Conservation (phyloP, 345 rosid genomes). For the Cardamine occulta region DNA sequence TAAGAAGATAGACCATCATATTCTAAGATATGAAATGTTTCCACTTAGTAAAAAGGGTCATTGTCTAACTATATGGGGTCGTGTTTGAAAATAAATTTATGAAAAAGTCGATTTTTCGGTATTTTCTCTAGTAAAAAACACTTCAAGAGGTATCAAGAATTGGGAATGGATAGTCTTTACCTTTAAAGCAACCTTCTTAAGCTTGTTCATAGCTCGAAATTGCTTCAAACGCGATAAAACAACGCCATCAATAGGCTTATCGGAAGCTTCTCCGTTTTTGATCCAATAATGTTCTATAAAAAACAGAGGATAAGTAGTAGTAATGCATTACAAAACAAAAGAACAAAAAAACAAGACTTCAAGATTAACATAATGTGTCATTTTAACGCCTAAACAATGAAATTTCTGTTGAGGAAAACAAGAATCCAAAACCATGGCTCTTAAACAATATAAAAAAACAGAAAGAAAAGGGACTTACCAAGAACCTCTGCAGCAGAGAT, state of each 20-base stretch:
- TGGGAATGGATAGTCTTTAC: conserved; percentile 37
- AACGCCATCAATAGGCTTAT: conserved; percentile 69
- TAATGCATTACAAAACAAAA: background rate
- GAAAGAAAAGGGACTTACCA: conserved; percentile 50
- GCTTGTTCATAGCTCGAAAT: conserved; percentile 84
- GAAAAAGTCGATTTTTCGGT: too few species aligned
- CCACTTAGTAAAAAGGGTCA: too few species aligned
- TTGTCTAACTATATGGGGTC: too few species aligned
- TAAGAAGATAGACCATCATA: too few species aligned
- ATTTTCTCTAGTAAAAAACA: too few species aligned
- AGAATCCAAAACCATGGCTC: background rate
- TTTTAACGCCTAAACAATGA: background rate
- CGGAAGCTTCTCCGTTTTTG: conserved; percentile 78
- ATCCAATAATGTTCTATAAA: conserved; percentile 80
- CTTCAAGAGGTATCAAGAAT: background rate
- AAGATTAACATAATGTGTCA: conserved; percentile 1
- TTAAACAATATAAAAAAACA: background rate
- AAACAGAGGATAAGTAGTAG: conserved; percentile 3
- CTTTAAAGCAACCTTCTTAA: conserved; percentile 85
- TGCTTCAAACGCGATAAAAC: conserved; percentile 83
- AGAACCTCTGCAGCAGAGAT: conserved; percentile 73
- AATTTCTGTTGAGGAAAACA: too few species aligned
- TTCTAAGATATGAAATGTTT: too few species aligned
- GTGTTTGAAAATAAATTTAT: too few species aligned
- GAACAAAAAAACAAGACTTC: background rate